Percentiles rank a stretch among this genome's conserved stretches.
These are phyloP conservation scores for Nicotiana rustica DNA, from an alignment of 305 asterid genomes.

Conservation along the genomic window DNA sequence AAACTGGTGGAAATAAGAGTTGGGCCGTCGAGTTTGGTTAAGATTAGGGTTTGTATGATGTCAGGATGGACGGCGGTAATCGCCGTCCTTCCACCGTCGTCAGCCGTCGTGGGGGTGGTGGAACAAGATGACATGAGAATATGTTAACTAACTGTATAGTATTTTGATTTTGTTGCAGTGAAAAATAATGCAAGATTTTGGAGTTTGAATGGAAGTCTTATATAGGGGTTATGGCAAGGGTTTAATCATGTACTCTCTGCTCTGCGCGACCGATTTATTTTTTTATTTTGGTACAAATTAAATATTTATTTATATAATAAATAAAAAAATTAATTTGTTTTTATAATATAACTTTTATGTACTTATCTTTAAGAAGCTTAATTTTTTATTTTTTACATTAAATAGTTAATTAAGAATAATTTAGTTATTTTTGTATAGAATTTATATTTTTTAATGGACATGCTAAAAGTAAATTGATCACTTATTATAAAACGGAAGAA, in stretches of 20 bases:
- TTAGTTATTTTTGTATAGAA: no score
- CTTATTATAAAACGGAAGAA: no score
- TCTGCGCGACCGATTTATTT: no score
- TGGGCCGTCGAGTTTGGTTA: constrained; percentile 73
- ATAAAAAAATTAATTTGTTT: no score
- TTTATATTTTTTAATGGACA: no score
- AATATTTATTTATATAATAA: no score
- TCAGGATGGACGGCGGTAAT: constrained; percentile 65
- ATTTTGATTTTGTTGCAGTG: not conserved
- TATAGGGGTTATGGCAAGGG: not conserved
- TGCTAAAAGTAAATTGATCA: no score
- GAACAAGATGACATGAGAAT: constrained; percentile 41
- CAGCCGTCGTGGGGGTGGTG: constrained; percentile 35
- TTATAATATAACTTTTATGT: no score
- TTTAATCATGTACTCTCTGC: not conserved
- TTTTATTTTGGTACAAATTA: no score
- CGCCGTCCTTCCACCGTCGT: constrained; percentile 39
- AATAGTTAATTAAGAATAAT: no score
- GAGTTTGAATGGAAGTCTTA: not conserved
- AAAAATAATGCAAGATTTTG: not conserved
- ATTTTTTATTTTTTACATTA: no score
- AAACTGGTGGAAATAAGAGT: constrained; percentile 66
- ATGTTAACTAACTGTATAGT: not conserved
- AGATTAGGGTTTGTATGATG: constrained; percentile 63
- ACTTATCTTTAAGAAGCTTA: no score